Conservation (phyloP, 495 filamentous ascomycete species). For the Halenospora varia region DNA sequence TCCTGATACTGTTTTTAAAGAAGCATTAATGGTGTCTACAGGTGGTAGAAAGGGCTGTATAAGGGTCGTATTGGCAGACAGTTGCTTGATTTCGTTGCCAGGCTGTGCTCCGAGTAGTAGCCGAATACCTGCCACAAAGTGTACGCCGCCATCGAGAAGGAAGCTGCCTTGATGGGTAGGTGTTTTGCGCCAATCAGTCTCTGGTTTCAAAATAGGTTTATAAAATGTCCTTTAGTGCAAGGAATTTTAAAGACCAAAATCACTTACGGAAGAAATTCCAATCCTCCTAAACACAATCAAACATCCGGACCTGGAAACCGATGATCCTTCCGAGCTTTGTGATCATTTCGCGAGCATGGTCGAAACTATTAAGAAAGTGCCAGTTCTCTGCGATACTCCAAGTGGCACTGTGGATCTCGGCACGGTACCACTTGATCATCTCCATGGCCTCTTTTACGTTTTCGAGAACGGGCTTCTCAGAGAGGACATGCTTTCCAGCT, state of each 20-base stretch:
- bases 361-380: slow-evolving; percentile 54
- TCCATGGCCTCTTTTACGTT: slow-evolving; percentile 55
- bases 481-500: slow-evolving; percentile 72
- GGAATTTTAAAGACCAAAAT: slow-evolving; percentile 9
- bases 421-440: slow-evolving; percentile 56
- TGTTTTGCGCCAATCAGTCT: slow-evolving; percentile 68
- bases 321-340: slow-evolving; percentile 56
- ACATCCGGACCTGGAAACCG: slow-evolving; percentile 52
- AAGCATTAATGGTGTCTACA: slow-evolving; percentile 65
- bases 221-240: not conserved
- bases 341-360: slow-evolving; percentile 51
- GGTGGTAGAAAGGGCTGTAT: slow-evolving; percentile 59
- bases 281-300: slow-evolving; percentile 48
- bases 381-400: slow-evolving; percentile 75
- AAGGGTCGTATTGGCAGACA: slow-evolving; percentile 54
- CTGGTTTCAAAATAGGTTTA: slow-evolving; percentile 12
- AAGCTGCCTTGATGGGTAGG: slow-evolving; percentile 75
- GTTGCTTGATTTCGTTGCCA: slow-evolving; percentile 32
- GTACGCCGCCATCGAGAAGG: slow-evolving; percentile 70
- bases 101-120: slow-evolving; percentile 44
- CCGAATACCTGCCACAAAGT: slow-evolving; percentile 59
- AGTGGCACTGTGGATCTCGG: slow-evolving; percentile 34
- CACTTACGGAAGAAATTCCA: slow-evolving; percentile 46
- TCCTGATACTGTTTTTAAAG: slow-evolving; percentile 52
- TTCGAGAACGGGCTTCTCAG: slow-evolving; percentile 74